Conservation (phyloP, 1,139 yeast genomes). For the Trichomonascaceae sp. region DNA sequence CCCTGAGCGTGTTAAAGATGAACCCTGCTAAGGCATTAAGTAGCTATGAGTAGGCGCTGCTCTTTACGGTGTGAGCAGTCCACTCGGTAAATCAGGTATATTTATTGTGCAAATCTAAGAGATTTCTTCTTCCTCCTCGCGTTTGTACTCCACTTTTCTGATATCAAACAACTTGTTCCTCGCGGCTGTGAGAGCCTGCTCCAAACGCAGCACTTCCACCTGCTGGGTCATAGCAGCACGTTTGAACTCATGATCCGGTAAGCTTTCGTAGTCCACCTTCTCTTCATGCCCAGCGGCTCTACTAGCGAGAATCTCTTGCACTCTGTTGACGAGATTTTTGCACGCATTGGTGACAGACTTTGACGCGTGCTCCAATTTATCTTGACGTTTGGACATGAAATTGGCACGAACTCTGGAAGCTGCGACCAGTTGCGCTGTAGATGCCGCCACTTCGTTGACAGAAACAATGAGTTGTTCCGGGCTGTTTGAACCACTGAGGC, state of each 20-base stretch:
- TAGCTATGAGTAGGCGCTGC: too few species aligned
- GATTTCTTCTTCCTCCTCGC: slow-evolving; percentile 41
- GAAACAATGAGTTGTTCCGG: slow-evolving; percentile 85
- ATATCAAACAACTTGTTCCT: slow-evolving; percentile 78
- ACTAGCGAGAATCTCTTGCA: slow-evolving; percentile 44
- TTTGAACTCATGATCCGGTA: slow-evolving; percentile 72
- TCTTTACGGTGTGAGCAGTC: too few species aligned
- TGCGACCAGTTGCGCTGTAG: slow-evolving; percentile 87
- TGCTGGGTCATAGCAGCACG: slow-evolving; percentile 91
- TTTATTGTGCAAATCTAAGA: too few species aligned
- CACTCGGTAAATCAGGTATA: too few species aligned
- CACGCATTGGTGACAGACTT: slow-evolving; percentile 64
- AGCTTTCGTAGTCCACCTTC: slow-evolving; percentile 51
- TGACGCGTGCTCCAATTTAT: slow-evolving; percentile 55
- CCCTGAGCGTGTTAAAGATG: too few species aligned
- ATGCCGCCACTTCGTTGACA: slow-evolving; percentile 83
- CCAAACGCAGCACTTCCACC: slow-evolving; percentile 75
- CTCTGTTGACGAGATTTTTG: slow-evolving; percentile 54
- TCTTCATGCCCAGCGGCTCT: slow-evolving; percentile 24
- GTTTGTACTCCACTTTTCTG: slow-evolving; percentile 59
- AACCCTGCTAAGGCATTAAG: too few species aligned
- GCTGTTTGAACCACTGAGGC: slow-evolving; percentile 45
- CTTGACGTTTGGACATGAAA: slow-evolving; percentile 67
- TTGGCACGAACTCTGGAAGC: slow-evolving; percentile 83
- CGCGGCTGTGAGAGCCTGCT: slow-evolving; percentile 56